phyloP scores from a whole-genome alignment of 1,284 basidiomycete genomes.

The Sanghuangporus sanghuang region DNA sequence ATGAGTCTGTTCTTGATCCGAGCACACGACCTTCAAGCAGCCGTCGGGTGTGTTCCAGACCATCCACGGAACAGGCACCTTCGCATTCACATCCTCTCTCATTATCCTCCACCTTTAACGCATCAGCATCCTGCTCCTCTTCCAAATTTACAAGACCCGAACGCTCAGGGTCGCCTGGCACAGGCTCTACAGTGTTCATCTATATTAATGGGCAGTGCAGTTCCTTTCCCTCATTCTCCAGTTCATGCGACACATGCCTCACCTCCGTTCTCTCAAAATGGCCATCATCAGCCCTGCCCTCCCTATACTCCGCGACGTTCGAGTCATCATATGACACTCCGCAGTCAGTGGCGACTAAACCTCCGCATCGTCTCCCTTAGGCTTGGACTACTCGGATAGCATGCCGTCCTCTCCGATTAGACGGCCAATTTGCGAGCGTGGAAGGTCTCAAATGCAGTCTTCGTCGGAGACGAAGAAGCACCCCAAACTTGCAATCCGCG shows the following conservation, averaged over 20 bases:
- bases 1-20: background rate
- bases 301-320: conserved; percentile 6
- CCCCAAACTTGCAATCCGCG: conserved; percentile 13
- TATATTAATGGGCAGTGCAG: conserved; percentile 9
- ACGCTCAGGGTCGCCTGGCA: conserved; percentile 13
- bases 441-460: background rate
- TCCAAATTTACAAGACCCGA: conserved; percentile 11
- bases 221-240: background rate
- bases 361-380: conserved; percentile 14
- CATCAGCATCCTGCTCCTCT: background rate
- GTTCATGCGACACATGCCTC: background rate
- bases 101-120: background rate
- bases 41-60: background rate
- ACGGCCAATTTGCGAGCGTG: background rate
- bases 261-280: background rate
- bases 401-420: conserved; percentile 12
- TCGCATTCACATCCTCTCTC: background rate
- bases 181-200: conserved; percentile 14
- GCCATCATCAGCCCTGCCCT: background rate
- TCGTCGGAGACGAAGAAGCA: background rate
- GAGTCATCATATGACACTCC: conserved; percentile 1
- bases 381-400: conserved; percentile 12
- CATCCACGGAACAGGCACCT: background rate
- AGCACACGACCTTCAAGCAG: background rate
- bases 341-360: conserved; percentile 3